Evolutionary conservation across 192 early-diverging fungal species (phyloP), one percentile per base, ranked within the genome.

Genomic region (Coemansia sp.): DNA sequence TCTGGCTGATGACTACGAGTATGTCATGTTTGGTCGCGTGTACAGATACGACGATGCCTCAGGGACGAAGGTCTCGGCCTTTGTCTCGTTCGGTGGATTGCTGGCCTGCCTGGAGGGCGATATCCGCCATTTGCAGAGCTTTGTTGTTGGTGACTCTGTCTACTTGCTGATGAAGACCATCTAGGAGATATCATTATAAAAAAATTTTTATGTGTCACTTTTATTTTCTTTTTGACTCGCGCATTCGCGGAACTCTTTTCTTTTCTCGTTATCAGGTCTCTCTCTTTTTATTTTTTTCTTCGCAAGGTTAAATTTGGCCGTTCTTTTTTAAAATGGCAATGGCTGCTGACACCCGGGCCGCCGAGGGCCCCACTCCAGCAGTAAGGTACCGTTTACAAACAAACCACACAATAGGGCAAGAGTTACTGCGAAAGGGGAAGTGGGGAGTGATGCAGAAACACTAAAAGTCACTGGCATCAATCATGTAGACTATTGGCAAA

Each of bases 21-120:
- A 99, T 75, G 96, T 99, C 21, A 98, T 97, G 95, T 93, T 91
- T 77, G 97, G 97, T 50, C 94, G 95, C 73, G 92, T 96, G 20
- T 99, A 95, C 84, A 88, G 94, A 75, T 98, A 90, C 68, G 95
- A 97, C 57, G 94, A 99, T 62, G 81, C 85, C 28, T 85, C 83
- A 43, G 84, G 86, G 4, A 74, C 87, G 9, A 89, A 88, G 76
- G 78, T 84, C 20, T 88, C 92, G 43, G 90, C 97, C 14, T 95
- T 91, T 67, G 85, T 90, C 35, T 98, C 94, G 23, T 96, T 88
- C 76, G 97, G 95, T 61, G 96, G 96, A 2, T 78, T 97, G 66
- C 84, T 96, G 64, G 91, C 98, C 91, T 90, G 88, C 65, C 68
- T 97, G 43, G 88, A 91, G 62, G 96, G 94, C 33, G 91, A 94